A percentile compares a stretch with the other conserved stretches of the same genome.
phyloP scores from a whole-genome alignment of 2,329 filamentous ascomycete genomes.

The Aureobasidium sp. region DNA sequence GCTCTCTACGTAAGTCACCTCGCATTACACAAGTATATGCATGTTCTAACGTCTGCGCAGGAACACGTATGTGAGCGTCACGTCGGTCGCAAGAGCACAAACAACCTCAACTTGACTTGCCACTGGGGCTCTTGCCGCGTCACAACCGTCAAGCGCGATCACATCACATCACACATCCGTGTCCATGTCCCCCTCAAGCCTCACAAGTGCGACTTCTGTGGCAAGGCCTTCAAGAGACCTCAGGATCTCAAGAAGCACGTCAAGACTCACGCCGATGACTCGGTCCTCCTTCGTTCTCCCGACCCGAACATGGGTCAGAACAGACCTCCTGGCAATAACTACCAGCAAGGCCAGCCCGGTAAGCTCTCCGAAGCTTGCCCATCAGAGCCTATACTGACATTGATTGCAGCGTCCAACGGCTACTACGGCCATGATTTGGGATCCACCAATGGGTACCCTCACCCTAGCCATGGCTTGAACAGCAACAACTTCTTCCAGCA shows the following conservation, averaged over 20 bases:
- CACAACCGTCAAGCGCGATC: constrained; percentile 95
- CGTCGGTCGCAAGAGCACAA: constrained; percentile 97
- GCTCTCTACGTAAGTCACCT: constrained; percentile 53
- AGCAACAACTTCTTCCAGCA: constrained; percentile 21
- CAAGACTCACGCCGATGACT: constrained; percentile 97
- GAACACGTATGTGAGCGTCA: constrained; percentile 98
- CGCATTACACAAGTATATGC: background rate
- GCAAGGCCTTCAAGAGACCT: constrained; percentile 97
- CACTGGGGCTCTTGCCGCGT: constrained; percentile 95
- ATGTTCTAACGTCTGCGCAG: constrained; percentile 40
- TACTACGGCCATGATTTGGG: constrained; percentile 24
- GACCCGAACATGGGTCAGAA: constrained; percentile 43
- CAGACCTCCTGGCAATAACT: constrained; percentile 20
- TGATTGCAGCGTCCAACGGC: constrained; percentile 19
- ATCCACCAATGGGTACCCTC: constrained; percentile 19
- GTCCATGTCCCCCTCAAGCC: constrained; percentile 98
- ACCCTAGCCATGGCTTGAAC: constrained; percentile 25
- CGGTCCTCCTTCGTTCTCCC: constrained; percentile 62
- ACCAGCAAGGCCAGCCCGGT: constrained; percentile 26
- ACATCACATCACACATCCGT: constrained; percentile 98
- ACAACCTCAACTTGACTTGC: constrained; percentile 95
- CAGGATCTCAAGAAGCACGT: constrained; percentile 99
- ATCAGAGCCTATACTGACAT: background rate
- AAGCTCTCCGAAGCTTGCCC: constrained; percentile 14
- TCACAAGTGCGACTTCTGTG: constrained; percentile 97